These are phyloP conservation scores for Ogataea sp. DNA, from an alignment of 805 yeast genomes.

Conservation along the genomic window DNA sequence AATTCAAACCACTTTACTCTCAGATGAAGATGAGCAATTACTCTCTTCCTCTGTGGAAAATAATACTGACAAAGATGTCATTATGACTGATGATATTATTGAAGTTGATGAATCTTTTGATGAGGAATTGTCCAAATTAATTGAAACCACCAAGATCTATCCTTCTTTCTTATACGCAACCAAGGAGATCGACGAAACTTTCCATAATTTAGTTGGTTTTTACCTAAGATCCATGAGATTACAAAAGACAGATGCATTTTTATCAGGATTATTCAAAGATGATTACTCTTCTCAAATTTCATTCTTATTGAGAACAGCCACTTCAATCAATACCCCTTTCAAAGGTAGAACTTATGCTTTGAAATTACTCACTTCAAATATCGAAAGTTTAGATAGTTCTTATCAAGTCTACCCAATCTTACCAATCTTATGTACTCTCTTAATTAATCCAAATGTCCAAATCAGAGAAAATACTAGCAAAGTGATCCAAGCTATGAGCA, in stretches of 20 bases:
- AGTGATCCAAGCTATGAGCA: conserved; percentile 28
- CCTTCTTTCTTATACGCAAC: conserved; percentile 28
- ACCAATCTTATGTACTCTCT: conserved; percentile 50
- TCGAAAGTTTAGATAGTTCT: conserved; percentile 27
- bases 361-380: conserved; percentile 26
- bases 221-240: conserved; percentile 35
- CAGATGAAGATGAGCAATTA: conserved; percentile 6
- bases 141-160: conserved; percentile 7
- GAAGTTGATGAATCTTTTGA: conserved; percentile 17
- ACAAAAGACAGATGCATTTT: conserved; percentile 9
- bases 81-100: conserved; percentile 18
- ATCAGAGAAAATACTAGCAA: conserved; percentile 39
- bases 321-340: conserved; percentile 52
- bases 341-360: conserved; percentile 46
- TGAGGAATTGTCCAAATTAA: conserved; percentile 12
- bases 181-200: conserved; percentile 29
- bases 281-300: conserved; percentile 33
- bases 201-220: conserved; percentile 30
- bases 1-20: conserved; percentile 53
- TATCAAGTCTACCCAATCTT: conserved; percentile 41
- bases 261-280: conserved; percentile 10
- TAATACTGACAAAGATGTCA: conserved; percentile 22
- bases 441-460: conserved; percentile 40
- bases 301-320: conserved; percentile 48
- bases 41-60: conserved; percentile 7